phyloP scores from a whole-genome alignment of 2,329 filamentous ascomycete genomes.

The Epichloe gansuensis region DNA sequence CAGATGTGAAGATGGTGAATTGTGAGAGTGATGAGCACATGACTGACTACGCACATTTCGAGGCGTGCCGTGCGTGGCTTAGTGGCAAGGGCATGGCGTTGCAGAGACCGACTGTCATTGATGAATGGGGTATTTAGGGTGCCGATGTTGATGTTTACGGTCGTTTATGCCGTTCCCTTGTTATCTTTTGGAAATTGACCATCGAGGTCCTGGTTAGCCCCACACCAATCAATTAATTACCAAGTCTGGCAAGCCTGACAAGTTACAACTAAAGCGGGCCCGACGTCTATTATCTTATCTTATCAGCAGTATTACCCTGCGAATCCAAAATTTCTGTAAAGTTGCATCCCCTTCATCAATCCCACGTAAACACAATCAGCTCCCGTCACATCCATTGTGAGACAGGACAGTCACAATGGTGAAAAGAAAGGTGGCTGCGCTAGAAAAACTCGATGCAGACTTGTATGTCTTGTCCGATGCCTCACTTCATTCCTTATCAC shows the following conservation, averaged over 20 bases:
- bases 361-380: background rate
- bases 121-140: conserved; percentile 27
- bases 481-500: background rate
- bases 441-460: conserved; percentile 92
- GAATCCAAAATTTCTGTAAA: conserved; percentile 3
- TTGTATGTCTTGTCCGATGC: conserved; percentile 35
- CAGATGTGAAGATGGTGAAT: conserved; percentile 26
- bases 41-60: conserved; percentile 27
- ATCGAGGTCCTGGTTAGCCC: too few species aligned
- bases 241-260: too few species aligned
- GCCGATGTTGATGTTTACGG: background rate
- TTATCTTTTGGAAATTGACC: too few species aligned
- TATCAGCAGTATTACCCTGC: background rate
- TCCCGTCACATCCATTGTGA: background rate
- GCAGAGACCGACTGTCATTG: conserved; percentile 25
- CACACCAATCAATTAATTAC: too few species aligned
- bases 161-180: too few species aligned
- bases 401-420: conserved; percentile 40
- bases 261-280: background rate
- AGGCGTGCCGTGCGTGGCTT: conserved; percentile 33
- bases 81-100: conserved; percentile 24
- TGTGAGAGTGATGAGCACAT: conserved; percentile 15
- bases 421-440: conserved; percentile 79
- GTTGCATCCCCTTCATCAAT: background rate
- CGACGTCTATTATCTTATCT: background rate